Evolutionary conservation across 345 rosid genomes (phyloP), one percentile per base, ranked within the genome.

Genomic region (Acer negundo): DNA sequence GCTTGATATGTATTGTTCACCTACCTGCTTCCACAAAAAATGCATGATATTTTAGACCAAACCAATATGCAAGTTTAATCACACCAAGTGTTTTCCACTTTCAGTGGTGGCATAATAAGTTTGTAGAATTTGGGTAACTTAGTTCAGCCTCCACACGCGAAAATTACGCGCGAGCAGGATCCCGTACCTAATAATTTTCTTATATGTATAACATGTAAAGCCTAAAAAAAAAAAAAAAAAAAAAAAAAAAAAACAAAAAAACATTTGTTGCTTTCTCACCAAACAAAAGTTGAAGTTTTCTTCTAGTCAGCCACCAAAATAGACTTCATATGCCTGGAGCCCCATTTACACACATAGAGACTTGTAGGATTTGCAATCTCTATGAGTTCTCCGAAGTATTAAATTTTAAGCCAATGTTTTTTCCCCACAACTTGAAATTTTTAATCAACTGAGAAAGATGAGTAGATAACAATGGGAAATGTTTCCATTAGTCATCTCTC

Each of bases 251-350:
- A 28, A 28, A 0, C 2, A 24, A 24, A 0, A 31, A 4, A 35
- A 4, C n/a, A n/a, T n/a, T n/a, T n/a, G 9, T 42, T 42, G 78
- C 55, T 55, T 47, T 75, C 49, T 63, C 53, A 66, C 72, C 64
- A 55, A 75, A 67, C 72, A 23, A 75, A 31, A 0, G 40, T 67
- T 56, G 66, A 67, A 75, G 23, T 55, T 67, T 66, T 24, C 66
- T 75, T 35, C 24, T 51, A 38, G 65, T 0, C 72, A 55, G 72
- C 65, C 72, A 22, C 78, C 78, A 20, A 67, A 49, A 74, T n/a
- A 26, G 77, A 74, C 77, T 17, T 16, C 28, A 44, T 35, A 4
- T 47, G 61, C 69, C 77, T 63, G 31, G 17, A 63, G 13, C 12
- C 47, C 77, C 69, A 26, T 47, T 72, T 22, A 59, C 51, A 58